Conservation (phyloP, 495 filamentous ascomycete species). For the Penicillium lividum region DNA sequence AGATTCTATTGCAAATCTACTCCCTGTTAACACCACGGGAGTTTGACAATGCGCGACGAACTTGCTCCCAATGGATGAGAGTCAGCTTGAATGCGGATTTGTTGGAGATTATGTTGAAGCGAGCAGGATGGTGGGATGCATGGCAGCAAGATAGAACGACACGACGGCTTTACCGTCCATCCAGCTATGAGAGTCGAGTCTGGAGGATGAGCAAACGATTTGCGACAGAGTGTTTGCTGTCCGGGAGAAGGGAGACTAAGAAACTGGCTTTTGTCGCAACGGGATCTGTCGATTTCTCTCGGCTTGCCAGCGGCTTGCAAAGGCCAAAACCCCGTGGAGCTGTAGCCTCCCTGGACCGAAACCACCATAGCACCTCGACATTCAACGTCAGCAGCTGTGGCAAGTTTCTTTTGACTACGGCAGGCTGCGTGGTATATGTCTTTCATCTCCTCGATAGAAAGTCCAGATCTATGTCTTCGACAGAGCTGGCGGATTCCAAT, state of each 20-base stretch:
- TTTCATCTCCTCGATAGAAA: conserved; percentile 51
- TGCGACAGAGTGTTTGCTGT: conserved; percentile 60
- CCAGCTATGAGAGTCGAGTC: conserved; percentile 39
- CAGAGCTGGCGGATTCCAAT: conserved; percentile 23
- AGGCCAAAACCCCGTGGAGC: conserved; percentile 12
- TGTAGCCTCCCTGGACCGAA: background rate
- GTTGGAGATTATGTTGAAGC: conserved; percentile 54
- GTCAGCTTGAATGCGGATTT: conserved; percentile 57
- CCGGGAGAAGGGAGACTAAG: conserved; percentile 49
- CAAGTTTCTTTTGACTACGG: conserved; percentile 57
- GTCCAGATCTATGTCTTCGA: conserved; percentile 9
- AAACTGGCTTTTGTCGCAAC: conserved; percentile 45
- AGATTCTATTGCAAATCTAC: conserved; percentile 64
- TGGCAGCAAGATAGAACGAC: conserved; percentile 39
- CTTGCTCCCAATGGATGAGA: conserved; percentile 67
- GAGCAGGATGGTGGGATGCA: conserved; percentile 60
- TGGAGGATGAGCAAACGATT: conserved; percentile 62
- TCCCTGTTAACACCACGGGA: conserved; percentile 55
- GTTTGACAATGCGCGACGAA: conserved; percentile 66
- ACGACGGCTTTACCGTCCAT: conserved; percentile 16
- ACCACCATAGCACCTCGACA: conserved; percentile 16
- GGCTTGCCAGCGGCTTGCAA: conserved; percentile 22
- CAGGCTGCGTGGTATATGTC: conserved; percentile 60
- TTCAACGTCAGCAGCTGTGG: conserved; percentile 63
- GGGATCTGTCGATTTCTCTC: conserved; percentile 35